These are phyloP conservation scores for Colletotrichum viniferum DNA, from an alignment of 2,329 filamentous ascomycete genomes.

Conservation along the genomic window DNA sequence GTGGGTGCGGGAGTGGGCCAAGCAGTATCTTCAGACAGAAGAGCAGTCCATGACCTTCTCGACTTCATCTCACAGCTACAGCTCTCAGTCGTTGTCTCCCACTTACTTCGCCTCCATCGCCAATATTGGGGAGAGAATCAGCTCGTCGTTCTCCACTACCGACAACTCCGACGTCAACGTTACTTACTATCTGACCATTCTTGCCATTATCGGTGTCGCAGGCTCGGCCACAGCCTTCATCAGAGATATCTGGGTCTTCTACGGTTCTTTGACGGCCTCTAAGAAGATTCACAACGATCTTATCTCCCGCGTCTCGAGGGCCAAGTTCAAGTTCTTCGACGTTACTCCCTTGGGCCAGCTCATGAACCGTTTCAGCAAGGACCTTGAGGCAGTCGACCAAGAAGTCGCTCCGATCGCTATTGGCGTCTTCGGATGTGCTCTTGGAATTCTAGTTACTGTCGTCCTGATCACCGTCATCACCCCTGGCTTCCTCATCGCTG, in stretches of 20 bases:
- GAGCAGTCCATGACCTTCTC: slow-evolving; percentile 37
- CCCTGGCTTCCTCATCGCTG: slow-evolving; percentile 87
- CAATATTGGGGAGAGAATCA: slow-evolving; percentile 36
- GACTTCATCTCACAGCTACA: slow-evolving; percentile 38
- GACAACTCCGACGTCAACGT: slow-evolving; percentile 70
- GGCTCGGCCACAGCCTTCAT: slow-evolving; percentile 84
- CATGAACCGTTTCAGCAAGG: slow-evolving; percentile 99
- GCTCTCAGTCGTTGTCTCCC: slow-evolving; percentile 36
- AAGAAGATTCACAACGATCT: slow-evolving; percentile 80
- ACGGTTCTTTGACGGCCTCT: slow-evolving; percentile 88
- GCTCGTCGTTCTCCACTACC: slow-evolving; percentile 37
- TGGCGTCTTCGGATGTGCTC: slow-evolving; percentile 67
- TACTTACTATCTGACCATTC: slow-evolving; percentile 81
- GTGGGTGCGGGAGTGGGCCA: slow-evolving; percentile 96
- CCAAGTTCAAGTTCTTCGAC: slow-evolving; percentile 98
- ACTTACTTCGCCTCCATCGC: slow-evolving; percentile 45
- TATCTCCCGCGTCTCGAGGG: slow-evolving; percentile 80
- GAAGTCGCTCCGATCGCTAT: slow-evolving; percentile 94
- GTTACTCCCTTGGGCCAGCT: slow-evolving; percentile 93
- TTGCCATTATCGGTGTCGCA: slow-evolving; percentile 77
- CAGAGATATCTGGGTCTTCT: slow-evolving; percentile 88
- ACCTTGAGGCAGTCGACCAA: slow-evolving; percentile 92
- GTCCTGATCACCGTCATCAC: slow-evolving; percentile 87
- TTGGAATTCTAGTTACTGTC: slow-evolving; percentile 81
- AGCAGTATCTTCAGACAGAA: slow-evolving; percentile 72